phyloP scores from a whole-genome alignment of 257 asterid species.

The Jaltomata sinuosa region DNA sequence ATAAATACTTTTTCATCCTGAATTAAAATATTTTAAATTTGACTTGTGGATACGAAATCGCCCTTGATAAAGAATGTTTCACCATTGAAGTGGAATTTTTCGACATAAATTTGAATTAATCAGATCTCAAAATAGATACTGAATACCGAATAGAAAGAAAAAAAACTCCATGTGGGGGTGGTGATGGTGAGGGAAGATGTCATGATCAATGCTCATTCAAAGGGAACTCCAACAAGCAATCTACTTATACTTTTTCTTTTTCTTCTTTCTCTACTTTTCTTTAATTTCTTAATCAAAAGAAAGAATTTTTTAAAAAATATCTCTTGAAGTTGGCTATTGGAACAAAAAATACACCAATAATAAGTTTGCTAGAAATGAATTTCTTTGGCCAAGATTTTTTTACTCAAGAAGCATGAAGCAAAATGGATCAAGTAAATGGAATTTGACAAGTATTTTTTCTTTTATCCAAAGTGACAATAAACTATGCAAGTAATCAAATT shows the following conservation, averaged over 20 bases:
- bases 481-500: neutral
- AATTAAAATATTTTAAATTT: neutral
- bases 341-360: neutral
- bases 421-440: neutral
- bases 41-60: fast-evolving
- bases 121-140: fast-evolving
- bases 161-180: neutral
- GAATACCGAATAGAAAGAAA: fast-evolving
- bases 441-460: neutral
- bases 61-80: neutral
- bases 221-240: constrained; percentile 18
- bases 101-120: neutral
- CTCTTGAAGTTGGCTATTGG: neutral
- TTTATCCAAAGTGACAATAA: neutral
- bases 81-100: fast-evolving
- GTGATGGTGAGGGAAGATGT: neutral
- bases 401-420: neutral
- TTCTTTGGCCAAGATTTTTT: neutral
- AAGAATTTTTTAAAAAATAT: neutral
- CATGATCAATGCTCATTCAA: constrained; percentile 4
- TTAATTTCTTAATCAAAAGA: neutral
- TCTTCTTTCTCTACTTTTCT: neutral
- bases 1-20: neutral
- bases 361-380: neutral
- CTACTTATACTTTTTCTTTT: neutral